Percentiles rank a stretch among this genome's conserved stretches.
These are phyloP conservation scores for Eutrema heterophyllum DNA, from an alignment of 345 rosid species.

Conservation along the genomic window DNA sequence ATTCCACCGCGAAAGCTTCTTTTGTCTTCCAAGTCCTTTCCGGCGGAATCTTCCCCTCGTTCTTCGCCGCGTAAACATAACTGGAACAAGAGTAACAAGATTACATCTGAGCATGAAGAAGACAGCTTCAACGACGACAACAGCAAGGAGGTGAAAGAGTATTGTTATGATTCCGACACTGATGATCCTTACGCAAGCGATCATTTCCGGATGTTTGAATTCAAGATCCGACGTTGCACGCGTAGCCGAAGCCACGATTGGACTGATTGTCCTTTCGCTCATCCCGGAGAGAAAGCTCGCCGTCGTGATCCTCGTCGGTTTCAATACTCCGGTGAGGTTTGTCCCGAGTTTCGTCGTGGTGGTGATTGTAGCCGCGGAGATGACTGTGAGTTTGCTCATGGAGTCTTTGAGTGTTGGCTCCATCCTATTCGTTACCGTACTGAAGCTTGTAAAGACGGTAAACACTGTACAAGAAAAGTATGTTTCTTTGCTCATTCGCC, in stretches of 20 bases:
- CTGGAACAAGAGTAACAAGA: slow-evolving; percentile 27
- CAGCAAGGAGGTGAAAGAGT: slow-evolving; percentile 14
- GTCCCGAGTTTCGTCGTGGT: slow-evolving; percentile 69
- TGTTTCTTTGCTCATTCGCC: slow-evolving; percentile 76
- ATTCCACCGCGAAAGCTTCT: slow-evolving; percentile 33
- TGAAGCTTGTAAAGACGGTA: slow-evolving; percentile 73
- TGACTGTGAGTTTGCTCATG: slow-evolving; percentile 72
- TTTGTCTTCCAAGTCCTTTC: slow-evolving; percentile 19
- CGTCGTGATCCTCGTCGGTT: slow-evolving; percentile 77
- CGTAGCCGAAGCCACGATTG: slow-evolving; percentile 96
- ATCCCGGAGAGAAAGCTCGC: slow-evolving; percentile 89
- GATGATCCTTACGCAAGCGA: slow-evolving; percentile 68
- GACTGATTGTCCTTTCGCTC: slow-evolving; percentile 98
- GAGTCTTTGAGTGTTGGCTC: slow-evolving; percentile 86
- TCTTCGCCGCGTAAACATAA: slow-evolving; percentile 28
- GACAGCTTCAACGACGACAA: not conserved
- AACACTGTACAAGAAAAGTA: slow-evolving; percentile 61
- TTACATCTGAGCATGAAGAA: slow-evolving; percentile 16
- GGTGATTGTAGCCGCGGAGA: slow-evolving; percentile 73
- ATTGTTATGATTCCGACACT: slow-evolving; percentile 36
- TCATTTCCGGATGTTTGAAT: slow-evolving; percentile 88
- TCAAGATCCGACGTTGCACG: slow-evolving; percentile 88
- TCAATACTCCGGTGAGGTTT: slow-evolving; percentile 64
- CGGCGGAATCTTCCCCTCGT: slow-evolving; percentile 20
- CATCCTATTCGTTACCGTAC: slow-evolving; percentile 74